These are phyloP conservation scores for Bonnemaisonia californica DNA, from an alignment of 31 red algal genomes.

Conservation along the genomic window DNA sequence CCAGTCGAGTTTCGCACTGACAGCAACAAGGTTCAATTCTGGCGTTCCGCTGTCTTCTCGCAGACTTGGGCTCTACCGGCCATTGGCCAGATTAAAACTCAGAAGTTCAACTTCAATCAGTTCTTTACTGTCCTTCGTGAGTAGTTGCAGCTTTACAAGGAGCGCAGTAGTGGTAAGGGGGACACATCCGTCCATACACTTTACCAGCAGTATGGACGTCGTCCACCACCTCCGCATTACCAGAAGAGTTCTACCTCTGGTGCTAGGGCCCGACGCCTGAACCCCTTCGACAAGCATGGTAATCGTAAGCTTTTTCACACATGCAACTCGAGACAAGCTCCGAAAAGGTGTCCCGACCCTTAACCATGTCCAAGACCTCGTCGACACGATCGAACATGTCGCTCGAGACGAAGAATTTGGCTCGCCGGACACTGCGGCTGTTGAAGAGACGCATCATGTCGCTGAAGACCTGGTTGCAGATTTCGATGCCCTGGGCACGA, in stretches of 20 bases:
- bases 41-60: conserved; percentile 15
- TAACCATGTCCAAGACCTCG: no score
- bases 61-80: conserved; percentile 9
- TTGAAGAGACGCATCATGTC: no score
- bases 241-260: neutral
- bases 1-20: conserved; percentile 28
- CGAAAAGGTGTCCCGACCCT: no score
- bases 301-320: no score
- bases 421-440: no score
- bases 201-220: neutral
- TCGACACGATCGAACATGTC: no score
- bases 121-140: conserved; percentile 47
- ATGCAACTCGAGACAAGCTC: no score
- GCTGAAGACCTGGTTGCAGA: no score
- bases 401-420: no score
- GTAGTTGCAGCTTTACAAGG: conserved; percentile 1
- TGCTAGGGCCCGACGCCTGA: no score
- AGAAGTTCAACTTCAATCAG: conserved; percentile 16
- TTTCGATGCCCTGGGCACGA: no score
- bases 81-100: conserved; percentile 20
- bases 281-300: no score
- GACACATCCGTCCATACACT: neutral
- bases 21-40: conserved; percentile 29
- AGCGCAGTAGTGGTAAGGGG: neutral
- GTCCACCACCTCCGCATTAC: neutral